phyloP scores from a whole-genome alignment of 768 basidiomycete genomes.

The Suillus paluster region DNA sequence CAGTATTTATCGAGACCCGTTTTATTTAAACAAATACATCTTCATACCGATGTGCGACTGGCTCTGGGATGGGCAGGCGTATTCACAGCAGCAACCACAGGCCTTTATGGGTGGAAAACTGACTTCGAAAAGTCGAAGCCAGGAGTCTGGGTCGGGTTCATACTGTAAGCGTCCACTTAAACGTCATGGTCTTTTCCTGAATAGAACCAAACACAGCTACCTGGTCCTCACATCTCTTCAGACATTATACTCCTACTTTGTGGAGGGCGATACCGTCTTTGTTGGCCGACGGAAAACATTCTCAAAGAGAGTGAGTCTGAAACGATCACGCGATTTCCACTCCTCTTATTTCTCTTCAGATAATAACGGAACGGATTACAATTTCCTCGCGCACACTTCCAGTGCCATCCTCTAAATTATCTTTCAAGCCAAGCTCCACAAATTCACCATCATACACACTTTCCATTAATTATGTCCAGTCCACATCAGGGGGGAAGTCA shows the following conservation, averaged over 20 bases:
- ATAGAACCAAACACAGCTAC: slow-evolving; percentile 71
- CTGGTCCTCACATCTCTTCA: slow-evolving; percentile 71
- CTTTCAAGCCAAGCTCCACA: slow-evolving; percentile 31
- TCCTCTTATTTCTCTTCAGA: slow-evolving; percentile 47
- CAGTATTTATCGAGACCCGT: slow-evolving; percentile 83
- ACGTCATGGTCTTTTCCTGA: slow-evolving; percentile 5
- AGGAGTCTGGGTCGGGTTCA: slow-evolving; percentile 77
- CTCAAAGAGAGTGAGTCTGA: slow-evolving; percentile 71
- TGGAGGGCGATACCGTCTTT: slow-evolving; percentile 85
- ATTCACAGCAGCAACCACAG: slow-evolving; percentile 79
- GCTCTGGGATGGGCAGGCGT: slow-evolving; percentile 87
- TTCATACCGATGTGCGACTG: slow-evolving; percentile 88
- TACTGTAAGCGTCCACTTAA: slow-evolving; percentile 56
- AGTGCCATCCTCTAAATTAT: slow-evolving; percentile 34
- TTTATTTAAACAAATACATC: slow-evolving; percentile 83
- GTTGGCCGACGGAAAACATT: slow-evolving; percentile 90
- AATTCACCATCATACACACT: slow-evolving; percentile 71
- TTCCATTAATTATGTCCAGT: slow-evolving; percentile 71
- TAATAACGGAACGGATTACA: slow-evolving; percentile 88
- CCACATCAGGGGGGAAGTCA: slow-evolving; percentile 85
- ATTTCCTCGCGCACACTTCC: slow-evolving; percentile 73
- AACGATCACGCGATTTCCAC: not conserved
- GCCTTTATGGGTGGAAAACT: slow-evolving; percentile 82
- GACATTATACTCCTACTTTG: slow-evolving; percentile 82
- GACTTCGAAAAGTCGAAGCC: slow-evolving; percentile 92